These are phyloP conservation scores for Erysimum pusillum DNA, from an alignment of 441 rosid species.

Conservation along the genomic window DNA sequence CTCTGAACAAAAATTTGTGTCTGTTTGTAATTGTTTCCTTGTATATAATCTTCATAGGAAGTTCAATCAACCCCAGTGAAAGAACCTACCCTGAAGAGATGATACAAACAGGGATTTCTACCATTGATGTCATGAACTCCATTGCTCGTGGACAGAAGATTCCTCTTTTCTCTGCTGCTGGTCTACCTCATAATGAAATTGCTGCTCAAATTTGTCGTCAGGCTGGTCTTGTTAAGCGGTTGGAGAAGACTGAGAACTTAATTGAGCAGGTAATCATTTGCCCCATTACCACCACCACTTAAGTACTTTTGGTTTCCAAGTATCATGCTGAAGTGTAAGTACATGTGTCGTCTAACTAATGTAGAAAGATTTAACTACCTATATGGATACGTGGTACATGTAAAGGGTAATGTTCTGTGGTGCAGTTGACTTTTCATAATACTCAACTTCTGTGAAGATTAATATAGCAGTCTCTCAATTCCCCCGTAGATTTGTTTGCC, in stretches of 20 bases:
- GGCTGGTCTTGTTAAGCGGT: constrained; percentile 97
- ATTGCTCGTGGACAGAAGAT: constrained; percentile 99
- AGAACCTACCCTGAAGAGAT: constrained; percentile 99
- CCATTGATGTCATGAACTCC: constrained; percentile 99
- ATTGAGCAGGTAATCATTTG: constrained; percentile 66
- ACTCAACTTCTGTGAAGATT: constrained; percentile 13
- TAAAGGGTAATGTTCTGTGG: neutral
- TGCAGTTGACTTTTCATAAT: constrained; percentile 11
- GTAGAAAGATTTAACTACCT: constrained; percentile 5
- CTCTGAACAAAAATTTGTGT: no score
- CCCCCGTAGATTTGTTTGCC: neutral
- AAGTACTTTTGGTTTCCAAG: neutral
- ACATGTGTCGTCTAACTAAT: constrained; percentile 12
- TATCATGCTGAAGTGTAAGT: constrained; percentile 9
- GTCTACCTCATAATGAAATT: constrained; percentile 99
- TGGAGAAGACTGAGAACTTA: constrained; percentile 84
- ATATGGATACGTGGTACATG: neutral
- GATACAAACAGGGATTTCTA: constrained; percentile 99
- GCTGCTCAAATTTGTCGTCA: constrained; percentile 99
- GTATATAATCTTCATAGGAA: no score
- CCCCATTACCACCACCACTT: constrained; percentile 17
- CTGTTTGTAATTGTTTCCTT: no score
- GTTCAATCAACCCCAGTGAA: constrained; percentile 99
- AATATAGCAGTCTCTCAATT: constrained; percentile 9
- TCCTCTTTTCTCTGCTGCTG: constrained; percentile 99